Conservation (phyloP, 1,284 basidiomycete species). For the Marasmius sp. region DNA sequence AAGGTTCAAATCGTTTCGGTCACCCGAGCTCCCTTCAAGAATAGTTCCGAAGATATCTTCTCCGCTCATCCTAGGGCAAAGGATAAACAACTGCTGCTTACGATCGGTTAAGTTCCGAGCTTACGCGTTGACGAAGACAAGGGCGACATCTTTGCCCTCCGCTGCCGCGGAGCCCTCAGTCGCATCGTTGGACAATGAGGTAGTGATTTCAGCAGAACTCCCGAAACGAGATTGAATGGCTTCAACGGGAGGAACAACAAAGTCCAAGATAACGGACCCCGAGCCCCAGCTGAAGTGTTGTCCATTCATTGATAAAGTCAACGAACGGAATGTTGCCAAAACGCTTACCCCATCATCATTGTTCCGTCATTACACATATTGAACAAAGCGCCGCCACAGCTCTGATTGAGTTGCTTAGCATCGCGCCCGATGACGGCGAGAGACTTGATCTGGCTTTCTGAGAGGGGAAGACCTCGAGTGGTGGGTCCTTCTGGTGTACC, state of each 20-base stretch:
- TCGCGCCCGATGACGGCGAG: conserved; percentile 47
- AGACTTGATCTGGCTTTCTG: conserved; percentile 41
- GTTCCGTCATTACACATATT: conserved; percentile 50
- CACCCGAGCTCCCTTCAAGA: conserved; percentile 65
- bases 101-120: conserved; percentile 9
- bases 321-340: neutral
- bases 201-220: conserved; percentile 41
- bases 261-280: conserved; percentile 44
- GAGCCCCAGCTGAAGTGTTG: conserved; percentile 42
- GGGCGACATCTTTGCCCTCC: conserved; percentile 52
- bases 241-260: conserved; percentile 47
- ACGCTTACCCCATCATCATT: conserved; percentile 40
- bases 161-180: conserved; percentile 47
- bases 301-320: neutral
- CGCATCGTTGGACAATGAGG: conserved; percentile 58
- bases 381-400: conserved; percentile 33
- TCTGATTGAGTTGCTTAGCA: conserved; percentile 40
- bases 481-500: conserved; percentile 30
- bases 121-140: conserved; percentile 67
- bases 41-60: conserved; percentile 51
- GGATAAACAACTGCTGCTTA: no score
- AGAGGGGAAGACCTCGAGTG: conserved; percentile 44
- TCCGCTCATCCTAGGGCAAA: conserved; percentile 38
- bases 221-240: conserved; percentile 48
- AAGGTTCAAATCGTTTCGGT: conserved; percentile 71